Base-by-base conservation (phyloP, 208 protist genomes). In the Wallacemonas sp. region DNA sequence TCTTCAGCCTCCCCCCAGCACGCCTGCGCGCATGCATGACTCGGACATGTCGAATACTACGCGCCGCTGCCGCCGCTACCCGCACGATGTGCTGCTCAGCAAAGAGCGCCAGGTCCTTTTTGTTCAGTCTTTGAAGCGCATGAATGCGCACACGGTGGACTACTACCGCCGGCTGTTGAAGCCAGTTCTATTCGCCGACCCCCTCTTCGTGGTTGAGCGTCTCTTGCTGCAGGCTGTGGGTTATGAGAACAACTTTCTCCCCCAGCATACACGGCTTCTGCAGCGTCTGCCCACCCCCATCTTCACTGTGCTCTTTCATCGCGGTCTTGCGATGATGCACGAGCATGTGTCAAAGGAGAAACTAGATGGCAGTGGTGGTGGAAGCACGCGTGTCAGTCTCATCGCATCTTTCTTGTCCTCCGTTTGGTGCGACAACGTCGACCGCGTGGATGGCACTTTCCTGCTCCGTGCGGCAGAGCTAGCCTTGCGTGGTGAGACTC, bases 171-270 rank as follows among this genome's bases (percentile, higher is more conserved):
- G 46, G 1, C 64, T 86, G 12, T 72, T 94, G 30, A 75, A 60
- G 9, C 83, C 71, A 1, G 75, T 84, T 19, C 76, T 91, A 27
- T 91, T 78, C 62, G 84, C 82, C 2, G 79, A 94, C 47, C 84
- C 85, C 2, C 69, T 94, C 24, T 74, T 88, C 44, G 76, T 88
- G 28, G 70, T 70, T 24, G 79, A 90, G 42, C 77, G 79, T 19
- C 65, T 94, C n/a, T 79, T 94, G 64, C 45, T 62, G 36, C 88
- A 90, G 60, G 79, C 83, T 0, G 72, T 94, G 2, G 88, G 88
- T 24, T 94, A 94, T 59, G 72, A 78, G 39, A 94, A 94, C 68
- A 86, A 74, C 64, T 91, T 90, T 60, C 67, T 94, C 8, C 42
- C 46, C n/a, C 47, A 86, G 2, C 88, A 94, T 69, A 86, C 79